Evolutionary conservation across 352 stramenopile species (phyloP), one percentile per base, ranked within the genome.

Genomic region (Phytophthora pistaciae): DNA sequence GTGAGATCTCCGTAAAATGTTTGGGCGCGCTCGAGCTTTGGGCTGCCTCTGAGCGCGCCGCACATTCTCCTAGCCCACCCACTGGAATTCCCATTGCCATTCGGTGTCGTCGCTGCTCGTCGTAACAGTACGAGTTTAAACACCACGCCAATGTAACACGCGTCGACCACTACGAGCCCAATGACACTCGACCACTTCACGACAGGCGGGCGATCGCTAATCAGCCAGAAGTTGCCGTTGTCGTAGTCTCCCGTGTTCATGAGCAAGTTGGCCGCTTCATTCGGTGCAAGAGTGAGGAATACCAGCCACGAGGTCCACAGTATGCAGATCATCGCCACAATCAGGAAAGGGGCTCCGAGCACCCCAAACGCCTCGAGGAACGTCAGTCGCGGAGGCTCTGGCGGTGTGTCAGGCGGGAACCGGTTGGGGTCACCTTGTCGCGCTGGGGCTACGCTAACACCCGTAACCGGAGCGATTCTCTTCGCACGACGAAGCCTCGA

Each of bases 141-240:
- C 8, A 63, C 49, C 1, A 68, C 29, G 1, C 53, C 10, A 44
- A 20, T 27, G 48, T 75, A 74, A 1, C 56, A 65, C 3, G 42
- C 6, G 16, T 38, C 25, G 0, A 82, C 64, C 1, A 68, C n/a
- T 2, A 68, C 20, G 1, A 82, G 36, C 2, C 66, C 68, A 5
- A 48, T 6, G 1, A 44, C 52, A 23, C 68, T 70, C 3, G 62
- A 3, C 57, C 60, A 70, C 27, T 72, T 72, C 0, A 75, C 20
- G 5, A 14, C 5, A 0, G 57, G 25, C 0, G 27, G 1, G 2
- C 52, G 36, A 6, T 80, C 74, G 11, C 70, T 18, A 23, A 80
- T 79, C 10, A 82, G 70, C 70, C 78, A 84, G 27, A 86, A 84
- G 5, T 60, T 57, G 2, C 73, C 75, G 13, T 84, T 72, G 29